Conservation (phyloP, 176 grass and related monocot species). For the Juncus effusus region DNA sequence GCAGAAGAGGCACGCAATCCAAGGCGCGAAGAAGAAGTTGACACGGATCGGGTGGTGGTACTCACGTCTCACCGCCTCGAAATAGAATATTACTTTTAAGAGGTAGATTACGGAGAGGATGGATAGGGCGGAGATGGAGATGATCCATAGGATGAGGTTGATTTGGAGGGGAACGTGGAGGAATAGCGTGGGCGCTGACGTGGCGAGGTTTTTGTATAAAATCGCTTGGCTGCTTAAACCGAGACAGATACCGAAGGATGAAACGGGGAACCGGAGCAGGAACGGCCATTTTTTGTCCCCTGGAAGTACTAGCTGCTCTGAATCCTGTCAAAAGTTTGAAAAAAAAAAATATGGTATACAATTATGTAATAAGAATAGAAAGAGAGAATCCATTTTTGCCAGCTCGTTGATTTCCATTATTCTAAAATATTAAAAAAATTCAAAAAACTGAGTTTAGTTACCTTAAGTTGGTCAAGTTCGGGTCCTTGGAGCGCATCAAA, state of each 20-base stretch:
- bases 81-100: slow-evolving; percentile 72
- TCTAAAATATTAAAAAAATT: neutral
- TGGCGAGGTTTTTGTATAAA: slow-evolving; percentile 73
- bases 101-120: slow-evolving; percentile 45
- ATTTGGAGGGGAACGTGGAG: slow-evolving; percentile 55
- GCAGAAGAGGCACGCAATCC: slow-evolving; percentile 89
- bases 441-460: slow-evolving; percentile 25
- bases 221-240: slow-evolving; percentile 91
- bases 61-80: slow-evolving; percentile 76
- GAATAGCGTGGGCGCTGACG: slow-evolving; percentile 66
- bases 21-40: slow-evolving; percentile 99
- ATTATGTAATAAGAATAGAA: too few species aligned
- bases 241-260: slow-evolving; percentile 80
- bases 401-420: too few species aligned
- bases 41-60: slow-evolving; percentile 88
- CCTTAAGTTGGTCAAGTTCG: slow-evolving; percentile 77
- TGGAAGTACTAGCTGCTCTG: slow-evolving; percentile 64
- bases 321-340: slow-evolving; percentile 36
- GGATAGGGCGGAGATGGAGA: slow-evolving; percentile 45
- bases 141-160: slow-evolving; percentile 84
- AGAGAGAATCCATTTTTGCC: too few species aligned
- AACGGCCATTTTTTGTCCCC: slow-evolving; percentile 92
- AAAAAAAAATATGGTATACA: too few species aligned
- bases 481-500: slow-evolving; percentile 95
- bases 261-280: slow-evolving; percentile 86